Percentiles rank a stretch among this genome's conserved stretches.
Evolutionary conservation across 306 rosid species (phyloP).

Genomic region (Astragalus glycyphyllos): DNA sequence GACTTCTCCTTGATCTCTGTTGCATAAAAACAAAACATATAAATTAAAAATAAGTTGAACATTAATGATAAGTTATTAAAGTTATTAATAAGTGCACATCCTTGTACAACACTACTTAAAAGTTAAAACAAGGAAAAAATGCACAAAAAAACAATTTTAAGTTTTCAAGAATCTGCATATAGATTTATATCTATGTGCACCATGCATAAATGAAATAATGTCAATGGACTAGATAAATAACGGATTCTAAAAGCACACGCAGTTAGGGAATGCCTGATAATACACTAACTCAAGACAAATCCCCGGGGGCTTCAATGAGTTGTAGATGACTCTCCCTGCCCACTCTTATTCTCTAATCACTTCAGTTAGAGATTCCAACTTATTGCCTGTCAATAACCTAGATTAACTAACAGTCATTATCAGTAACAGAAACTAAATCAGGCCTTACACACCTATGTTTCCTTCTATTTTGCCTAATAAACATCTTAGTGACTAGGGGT

Average conservation of each 20-base stretch:
- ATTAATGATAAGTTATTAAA: conserved; percentile 6
- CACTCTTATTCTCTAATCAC: no score
- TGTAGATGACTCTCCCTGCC: neutral
- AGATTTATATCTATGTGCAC: neutral
- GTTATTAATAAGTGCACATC: conserved; percentile 22
- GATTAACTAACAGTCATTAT: neutral
- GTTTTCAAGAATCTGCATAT: neutral
- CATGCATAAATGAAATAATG: neutral
- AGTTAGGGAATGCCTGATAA: neutral
- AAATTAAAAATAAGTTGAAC: conserved; percentile 16
- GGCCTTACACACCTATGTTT: neutral
- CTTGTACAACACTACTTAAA: neutral
- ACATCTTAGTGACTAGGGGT: neutral
- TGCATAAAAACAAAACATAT: conserved; percentile 34
- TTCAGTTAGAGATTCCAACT: no score
- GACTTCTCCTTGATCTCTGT: conserved; percentile 89
- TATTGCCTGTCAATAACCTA: no score
- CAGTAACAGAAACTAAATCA: neutral
- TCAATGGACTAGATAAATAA: neutral
- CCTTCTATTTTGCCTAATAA: neutral
- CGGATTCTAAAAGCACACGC: neutral
- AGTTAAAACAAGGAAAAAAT: conserved; percentile 3
- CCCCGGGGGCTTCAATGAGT: no score
- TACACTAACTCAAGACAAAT: no score
- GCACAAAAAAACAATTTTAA: neutral